Evolutionary conservation across 169 alveolate genomes (phyloP).

Genomic region (Eimeria sp.): DNA sequence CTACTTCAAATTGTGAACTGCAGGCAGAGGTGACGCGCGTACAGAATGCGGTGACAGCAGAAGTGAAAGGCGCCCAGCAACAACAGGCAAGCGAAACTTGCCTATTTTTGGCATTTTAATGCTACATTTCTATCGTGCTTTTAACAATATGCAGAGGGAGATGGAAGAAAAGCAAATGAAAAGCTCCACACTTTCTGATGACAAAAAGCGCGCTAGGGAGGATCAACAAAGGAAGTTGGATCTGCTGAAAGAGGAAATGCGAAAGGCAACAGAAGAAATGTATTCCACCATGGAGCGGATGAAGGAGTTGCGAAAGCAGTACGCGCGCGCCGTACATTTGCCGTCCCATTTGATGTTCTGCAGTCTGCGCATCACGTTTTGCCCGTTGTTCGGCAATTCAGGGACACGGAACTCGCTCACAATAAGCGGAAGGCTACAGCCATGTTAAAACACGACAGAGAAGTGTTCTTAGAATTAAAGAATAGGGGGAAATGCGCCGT

Average conservation of each 20-base stretch:
- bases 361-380: neutral
- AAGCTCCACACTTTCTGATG: neutral
- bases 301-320: constrained; percentile 46
- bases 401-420: constrained; percentile 2
- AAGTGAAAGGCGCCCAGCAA: neutral
- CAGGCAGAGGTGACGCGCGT: constrained; percentile 30
- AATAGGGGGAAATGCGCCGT: neutral
- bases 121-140: neutral
- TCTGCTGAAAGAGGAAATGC: neutral
- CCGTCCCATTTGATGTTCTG: neutral
- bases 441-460: neutral
- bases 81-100: constrained; percentile 1
- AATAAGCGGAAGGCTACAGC: neutral
- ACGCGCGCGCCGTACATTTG: neutral
- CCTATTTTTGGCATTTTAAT: neutral
- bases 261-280: constrained; percentile 12
- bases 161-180: neutral
- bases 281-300: constrained; percentile 19
- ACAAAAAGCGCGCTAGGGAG: neutral
- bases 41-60: neutral
- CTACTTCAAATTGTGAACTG: neutral
- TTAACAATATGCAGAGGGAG: neutral
- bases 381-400: neutral
- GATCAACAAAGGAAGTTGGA: neutral
- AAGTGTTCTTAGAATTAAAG: neutral